A percentile compares a stretch with the other conserved stretches of the same genome.
Conservation (phyloP, 768 basidiomycete species). For the Suillus occidentalis region DNA sequence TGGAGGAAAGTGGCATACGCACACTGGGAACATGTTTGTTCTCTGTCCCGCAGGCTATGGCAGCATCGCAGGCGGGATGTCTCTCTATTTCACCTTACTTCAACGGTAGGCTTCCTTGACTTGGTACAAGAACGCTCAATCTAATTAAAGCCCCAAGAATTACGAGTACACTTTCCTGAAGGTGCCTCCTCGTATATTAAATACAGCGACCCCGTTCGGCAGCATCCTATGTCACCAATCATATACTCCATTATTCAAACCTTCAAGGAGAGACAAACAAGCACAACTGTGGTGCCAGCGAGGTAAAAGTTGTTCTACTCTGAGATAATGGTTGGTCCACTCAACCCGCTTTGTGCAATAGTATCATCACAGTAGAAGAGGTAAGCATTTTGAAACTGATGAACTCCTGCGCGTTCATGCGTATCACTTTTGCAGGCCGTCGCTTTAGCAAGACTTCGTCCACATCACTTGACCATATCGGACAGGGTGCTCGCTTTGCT, state of each 20-base stretch:
- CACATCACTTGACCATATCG: slow-evolving; percentile 46
- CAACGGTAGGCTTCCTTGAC: slow-evolving; percentile 38
- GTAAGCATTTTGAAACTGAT: slow-evolving; percentile 18
- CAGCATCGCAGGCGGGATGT: slow-evolving; percentile 53
- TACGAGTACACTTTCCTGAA: slow-evolving; percentile 48
- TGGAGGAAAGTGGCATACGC: slow-evolving; percentile 44
- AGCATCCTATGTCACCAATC: slow-evolving; percentile 44
- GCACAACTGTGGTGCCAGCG: slow-evolving; percentile 50
- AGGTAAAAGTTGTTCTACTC: slow-evolving; percentile 32
- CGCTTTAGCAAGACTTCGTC: slow-evolving; percentile 40
- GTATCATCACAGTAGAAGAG: slow-evolving; percentile 43
- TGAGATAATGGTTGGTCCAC: neutral
- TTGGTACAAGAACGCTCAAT: slow-evolving; percentile 7
- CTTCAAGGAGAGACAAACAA: slow-evolving; percentile 36
- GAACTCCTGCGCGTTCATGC: neutral
- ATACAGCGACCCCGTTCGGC: slow-evolving; percentile 36
- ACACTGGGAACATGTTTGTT: slow-evolving; percentile 58
- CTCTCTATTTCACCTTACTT: slow-evolving; percentile 56
- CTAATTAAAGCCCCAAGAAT: slow-evolving; percentile 29
- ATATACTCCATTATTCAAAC: slow-evolving; percentile 39
- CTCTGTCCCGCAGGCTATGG: slow-evolving; percentile 53
- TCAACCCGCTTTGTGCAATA: slow-evolving; percentile 13
- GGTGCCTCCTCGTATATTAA: slow-evolving; percentile 34
- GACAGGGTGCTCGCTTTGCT: slow-evolving; percentile 33
- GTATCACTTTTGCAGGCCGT: slow-evolving; percentile 32